Evolutionary conservation across 2,329 filamentous ascomycete genomes (phyloP).

Genomic region (Aspergillus quadricinctus): DNA sequence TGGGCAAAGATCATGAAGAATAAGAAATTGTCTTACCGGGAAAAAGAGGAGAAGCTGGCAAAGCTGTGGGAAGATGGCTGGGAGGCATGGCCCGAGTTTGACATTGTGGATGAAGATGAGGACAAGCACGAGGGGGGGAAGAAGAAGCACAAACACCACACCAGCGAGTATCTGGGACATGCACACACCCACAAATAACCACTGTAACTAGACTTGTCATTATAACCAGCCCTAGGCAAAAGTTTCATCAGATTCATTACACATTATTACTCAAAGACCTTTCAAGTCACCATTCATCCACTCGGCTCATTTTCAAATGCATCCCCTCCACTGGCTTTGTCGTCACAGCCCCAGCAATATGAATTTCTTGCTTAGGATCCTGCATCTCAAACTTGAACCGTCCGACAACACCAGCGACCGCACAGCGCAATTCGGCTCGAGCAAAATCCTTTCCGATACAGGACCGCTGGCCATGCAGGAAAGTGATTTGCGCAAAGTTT

Average conservation of each 20-base stretch:
- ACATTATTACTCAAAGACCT: background rate
- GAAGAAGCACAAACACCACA: constrained; percentile 16
- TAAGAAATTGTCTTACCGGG: constrained; percentile 29
- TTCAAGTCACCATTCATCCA: constrained; percentile 28
- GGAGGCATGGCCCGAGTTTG: constrained; percentile 49
- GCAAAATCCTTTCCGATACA: constrained; percentile 44
- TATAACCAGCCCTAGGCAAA: background rate
- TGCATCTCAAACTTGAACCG: constrained; percentile 34
- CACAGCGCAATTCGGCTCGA: constrained; percentile 36
- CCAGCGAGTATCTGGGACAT: constrained; percentile 26
- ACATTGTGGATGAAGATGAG: constrained; percentile 29
- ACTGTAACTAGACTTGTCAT: background rate
- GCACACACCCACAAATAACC: constrained; percentile 14
- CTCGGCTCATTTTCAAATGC: constrained; percentile 29
- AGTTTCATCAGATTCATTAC: background rate
- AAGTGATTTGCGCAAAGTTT: constrained; percentile 38
- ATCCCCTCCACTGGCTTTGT: constrained; percentile 39
- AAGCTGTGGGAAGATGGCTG: constrained; percentile 57
- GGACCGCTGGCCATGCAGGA: constrained; percentile 34
- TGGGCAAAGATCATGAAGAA: constrained; percentile 53
- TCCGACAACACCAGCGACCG: constrained; percentile 36
- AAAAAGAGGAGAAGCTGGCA: constrained; percentile 46
- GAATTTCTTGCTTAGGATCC: constrained; percentile 32
- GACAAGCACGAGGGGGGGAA: constrained; percentile 18
- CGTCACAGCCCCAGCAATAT: constrained; percentile 35